Evolutionary conservation across 2,329 filamentous ascomycete genomes (phyloP), one percentile per base, ranked within the genome.

Genomic region (Curvularia spicifera): DNA sequence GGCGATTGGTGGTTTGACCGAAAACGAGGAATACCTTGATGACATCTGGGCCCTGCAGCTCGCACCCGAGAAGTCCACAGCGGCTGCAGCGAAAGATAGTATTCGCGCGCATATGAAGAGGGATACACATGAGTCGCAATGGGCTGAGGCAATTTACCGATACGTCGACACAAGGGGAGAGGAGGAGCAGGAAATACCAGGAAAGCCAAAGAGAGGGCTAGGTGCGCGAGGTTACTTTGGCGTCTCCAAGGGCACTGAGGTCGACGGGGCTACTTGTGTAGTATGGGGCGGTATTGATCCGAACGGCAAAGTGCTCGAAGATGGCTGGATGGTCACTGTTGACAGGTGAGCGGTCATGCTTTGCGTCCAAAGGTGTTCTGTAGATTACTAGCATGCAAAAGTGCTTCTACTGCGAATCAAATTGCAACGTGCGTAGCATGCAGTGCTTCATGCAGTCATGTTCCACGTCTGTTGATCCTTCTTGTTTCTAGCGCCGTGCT

Each of bases 11-110:
- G 83, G 84, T 6, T 75, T 77, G 18, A 60, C 61, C 12, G 68
- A 71, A 28, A 61, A 60, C 22, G 58, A 60, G n/a, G 68, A 63
- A 8, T 69, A 66, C 24, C 57, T 77, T 9, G 73, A 70, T 43
- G 83, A 85, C 58, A 76, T 85, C 3, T 85, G 83, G 83, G 78
- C 81, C 1, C 78, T 85, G 56, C 83, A 85, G 66, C 72, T 86
- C 3, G 79, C 81, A 3, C 76, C 82, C 0, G 78, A 80, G 29
- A 75, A 75, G 2, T 74, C 78, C 33, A 81, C 76, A 12, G 79
- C 80, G 0, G 83, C 84, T 7, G 78, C 78, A 12, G 72, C 80
- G 28, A 85, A 85, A 68, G 83, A 85, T 61, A 73, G 75, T 9
- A 80, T 83, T 28, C 76, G 82, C 4, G 69, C 77, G 15, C 77